Evolutionary conservation across 257 asterid genomes (phyloP), one percentile per base, ranked within the genome.

Genomic region (Lycium barbarum): DNA sequence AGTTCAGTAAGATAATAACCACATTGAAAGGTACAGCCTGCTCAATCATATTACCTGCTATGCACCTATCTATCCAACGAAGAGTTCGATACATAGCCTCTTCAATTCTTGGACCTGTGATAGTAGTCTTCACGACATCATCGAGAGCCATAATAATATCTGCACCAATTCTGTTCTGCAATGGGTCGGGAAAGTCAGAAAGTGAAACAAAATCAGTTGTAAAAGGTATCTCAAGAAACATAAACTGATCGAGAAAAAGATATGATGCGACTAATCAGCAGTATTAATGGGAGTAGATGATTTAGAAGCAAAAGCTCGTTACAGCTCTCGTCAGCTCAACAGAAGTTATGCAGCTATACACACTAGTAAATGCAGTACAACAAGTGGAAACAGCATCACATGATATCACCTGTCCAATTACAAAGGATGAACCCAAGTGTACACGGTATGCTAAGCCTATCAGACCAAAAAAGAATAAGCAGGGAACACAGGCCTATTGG

Each of bases 61-160:
- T 95, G 88, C 98, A 96, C 89, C 99, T 95, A 88, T 96, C 99
- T 86, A 96, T 96, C 99, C 99, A 96, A 65, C 99, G 98, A 87
- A 96, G 95, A 66, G 99, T 96, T 72, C 99, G 98, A 88, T 94
- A 90, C 99, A 94, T 96, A 61, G 99, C 99, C 88, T 96, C 99
- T 88, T 95, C 94, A 85, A 96, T 95, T 66, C 98, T 91, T 49
- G 99, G 98, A 80, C 99, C 99, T 38, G 98, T 95, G 87, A 91
- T 96, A 51, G 99, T 96, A 83, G 99, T 96, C 91, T 57, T 95
- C 88, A 96, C 99, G 20, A 96, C 99, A 91, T 96, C 99, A 90
- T 96, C 99, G 85, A 96, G 99, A 84, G 99, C 99, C 99, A 96
- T 96, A 76, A 96, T 96, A 83, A 96, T 95, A 90, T 96, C 99